Evolutionary conservation across 169 alveolate species (phyloP).

Genomic region (Babesia caballi): DNA sequence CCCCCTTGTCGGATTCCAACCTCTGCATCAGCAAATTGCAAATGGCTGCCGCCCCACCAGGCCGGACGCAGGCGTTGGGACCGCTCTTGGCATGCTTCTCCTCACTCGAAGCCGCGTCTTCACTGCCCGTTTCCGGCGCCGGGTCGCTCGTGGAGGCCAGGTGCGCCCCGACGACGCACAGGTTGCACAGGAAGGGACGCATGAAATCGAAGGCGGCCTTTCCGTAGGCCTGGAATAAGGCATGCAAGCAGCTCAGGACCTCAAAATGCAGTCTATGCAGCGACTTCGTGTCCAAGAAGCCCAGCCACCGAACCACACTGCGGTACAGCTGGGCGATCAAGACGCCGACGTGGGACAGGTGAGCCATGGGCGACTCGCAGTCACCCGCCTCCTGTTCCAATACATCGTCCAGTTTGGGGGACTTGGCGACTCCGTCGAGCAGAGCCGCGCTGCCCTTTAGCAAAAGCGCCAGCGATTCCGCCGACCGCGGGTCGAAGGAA

Average conservation of each 20-base stretch:
- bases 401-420: neutral
- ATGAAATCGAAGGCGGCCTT: neutral
- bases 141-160: neutral
- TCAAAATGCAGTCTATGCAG: neutral
- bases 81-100: neutral
- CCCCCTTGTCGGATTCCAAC: neutral
- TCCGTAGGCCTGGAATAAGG: neutral
- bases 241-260: slow-evolving; percentile 8
- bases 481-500: neutral
- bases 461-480: neutral
- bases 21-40: slow-evolving; percentile 10
- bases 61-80: neutral
- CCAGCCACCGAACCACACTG: neutral
- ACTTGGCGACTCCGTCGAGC: neutral
- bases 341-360: slow-evolving; percentile 8
- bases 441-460: neutral
- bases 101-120: neutral
- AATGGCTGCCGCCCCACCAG: neutral
- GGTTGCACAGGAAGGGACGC: slow-evolving; percentile 9
- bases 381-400: neutral
- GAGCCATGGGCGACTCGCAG: neutral
- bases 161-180: neutral
- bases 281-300: neutral
- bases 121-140: neutral
- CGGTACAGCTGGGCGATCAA: slow-evolving; percentile 10